phyloP scores from a whole-genome alignment of 1,284 basidiomycete genomes.

The Cutaneotrichosporon dermatis region DNA sequence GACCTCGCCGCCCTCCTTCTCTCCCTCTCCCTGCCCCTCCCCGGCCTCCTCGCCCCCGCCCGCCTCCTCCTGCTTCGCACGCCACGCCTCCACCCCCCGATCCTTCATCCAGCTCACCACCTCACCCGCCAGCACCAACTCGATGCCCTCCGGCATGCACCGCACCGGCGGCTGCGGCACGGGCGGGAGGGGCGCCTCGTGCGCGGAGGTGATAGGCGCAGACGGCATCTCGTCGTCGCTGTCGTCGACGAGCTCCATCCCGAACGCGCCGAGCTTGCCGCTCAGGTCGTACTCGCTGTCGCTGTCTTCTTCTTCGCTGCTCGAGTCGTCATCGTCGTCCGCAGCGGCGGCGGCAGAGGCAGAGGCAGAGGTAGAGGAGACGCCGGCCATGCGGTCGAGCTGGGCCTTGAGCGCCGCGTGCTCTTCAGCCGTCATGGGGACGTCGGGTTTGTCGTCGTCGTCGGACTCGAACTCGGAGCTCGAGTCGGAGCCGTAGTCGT shows the following conservation, averaged over 20 bases:
- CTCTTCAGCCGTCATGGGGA: constrained; percentile 26
- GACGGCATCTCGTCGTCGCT: constrained; percentile 26
- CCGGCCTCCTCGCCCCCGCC: constrained; percentile 5
- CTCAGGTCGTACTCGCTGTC: constrained; percentile 12
- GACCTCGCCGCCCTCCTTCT: neutral
- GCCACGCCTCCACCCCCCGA: constrained; percentile 38
- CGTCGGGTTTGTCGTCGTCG: constrained; percentile 16
- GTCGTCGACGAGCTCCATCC: constrained; percentile 23
- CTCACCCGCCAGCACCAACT: constrained; percentile 45
- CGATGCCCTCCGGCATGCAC: constrained; percentile 36
- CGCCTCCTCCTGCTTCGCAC: constrained; percentile 19
- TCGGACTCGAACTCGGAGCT: constrained; percentile 31
- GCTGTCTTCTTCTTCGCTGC: constrained; percentile 13
- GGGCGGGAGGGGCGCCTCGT: constrained; percentile 46
- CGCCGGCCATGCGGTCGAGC: constrained; percentile 21
- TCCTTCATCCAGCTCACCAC: constrained; percentile 49
- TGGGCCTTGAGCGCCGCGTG: constrained; percentile 26
- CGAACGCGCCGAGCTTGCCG: constrained; percentile 15
- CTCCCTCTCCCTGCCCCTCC: neutral
- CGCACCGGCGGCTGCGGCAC: constrained; percentile 42
- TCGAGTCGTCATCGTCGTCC: constrained; percentile 5
- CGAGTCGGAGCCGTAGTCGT: constrained; percentile 21
- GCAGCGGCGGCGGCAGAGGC: neutral
- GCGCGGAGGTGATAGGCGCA: constrained; percentile 36
- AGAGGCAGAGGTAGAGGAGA: no score